These are phyloP conservation scores for Ustilago hordei DNA, from an alignment of 1,284 basidiomycete species.

Conservation along the genomic window DNA sequence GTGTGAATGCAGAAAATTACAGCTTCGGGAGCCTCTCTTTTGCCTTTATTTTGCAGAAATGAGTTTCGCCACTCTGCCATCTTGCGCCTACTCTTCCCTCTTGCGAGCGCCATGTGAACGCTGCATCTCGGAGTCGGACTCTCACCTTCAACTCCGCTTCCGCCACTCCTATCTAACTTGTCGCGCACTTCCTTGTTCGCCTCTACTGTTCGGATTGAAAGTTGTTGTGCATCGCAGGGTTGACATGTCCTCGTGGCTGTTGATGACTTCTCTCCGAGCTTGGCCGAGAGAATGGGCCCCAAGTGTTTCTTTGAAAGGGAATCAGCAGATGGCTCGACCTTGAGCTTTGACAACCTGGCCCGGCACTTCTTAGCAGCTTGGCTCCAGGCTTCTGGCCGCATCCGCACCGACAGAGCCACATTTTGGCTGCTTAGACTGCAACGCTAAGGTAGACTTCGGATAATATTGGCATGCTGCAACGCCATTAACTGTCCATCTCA, in stretches of 20 bases:
- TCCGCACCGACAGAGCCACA: neutral
- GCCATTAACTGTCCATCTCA: neutral
- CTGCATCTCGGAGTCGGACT: conserved; percentile 39
- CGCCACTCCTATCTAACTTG: neutral
- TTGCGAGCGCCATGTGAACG: conserved; percentile 4
- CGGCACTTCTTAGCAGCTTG: too few species aligned
- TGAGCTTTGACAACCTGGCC: neutral
- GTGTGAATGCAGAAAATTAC: conserved; percentile 1
- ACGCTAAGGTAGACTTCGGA: neutral
- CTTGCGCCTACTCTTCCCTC: conserved; percentile 8
- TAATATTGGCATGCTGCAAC: neutral
- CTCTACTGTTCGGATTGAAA: neutral
- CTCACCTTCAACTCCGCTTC: conserved; percentile 7
- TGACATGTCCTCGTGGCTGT: conserved; percentile 3
- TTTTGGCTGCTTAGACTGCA: neutral
- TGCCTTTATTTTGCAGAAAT: neutral
- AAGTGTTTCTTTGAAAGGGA: neutral
- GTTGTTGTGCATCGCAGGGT: neutral
- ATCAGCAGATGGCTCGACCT: neutral
- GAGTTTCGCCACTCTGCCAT: conserved; percentile 2
- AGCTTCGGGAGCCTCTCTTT: conserved; percentile 9
- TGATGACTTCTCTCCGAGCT: neutral
- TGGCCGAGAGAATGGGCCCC: neutral
- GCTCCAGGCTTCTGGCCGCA: too few species aligned
- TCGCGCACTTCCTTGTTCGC: neutral